These are phyloP conservation scores for Podila verticillata DNA, from an alignment of 192 early-diverging fungal genomes.

Conservation along the genomic window DNA sequence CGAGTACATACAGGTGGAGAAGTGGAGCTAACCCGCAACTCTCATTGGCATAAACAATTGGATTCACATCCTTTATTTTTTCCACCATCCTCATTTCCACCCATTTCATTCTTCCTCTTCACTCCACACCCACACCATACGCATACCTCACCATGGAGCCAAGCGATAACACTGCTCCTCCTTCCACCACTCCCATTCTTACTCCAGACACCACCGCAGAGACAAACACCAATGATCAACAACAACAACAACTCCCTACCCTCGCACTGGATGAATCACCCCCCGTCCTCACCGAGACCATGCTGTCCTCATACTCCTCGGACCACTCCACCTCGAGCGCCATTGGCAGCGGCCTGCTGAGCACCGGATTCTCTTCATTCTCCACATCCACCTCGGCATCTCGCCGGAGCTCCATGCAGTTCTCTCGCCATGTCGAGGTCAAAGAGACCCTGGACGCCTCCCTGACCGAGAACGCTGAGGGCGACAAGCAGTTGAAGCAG, in stretches of 20 bases:
- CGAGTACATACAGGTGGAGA: too few species aligned
- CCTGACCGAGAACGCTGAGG: constrained; percentile 74
- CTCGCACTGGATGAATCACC: constrained; percentile 1
- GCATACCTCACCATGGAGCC: too few species aligned
- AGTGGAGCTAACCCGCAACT: too few species aligned
- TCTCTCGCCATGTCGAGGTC: constrained; percentile 16
- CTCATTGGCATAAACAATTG: too few species aligned
- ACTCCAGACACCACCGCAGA: background rate
- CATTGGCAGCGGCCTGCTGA: background rate
- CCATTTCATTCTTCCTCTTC: too few species aligned
- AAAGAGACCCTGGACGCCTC: constrained; percentile 61
- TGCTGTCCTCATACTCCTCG: constrained; percentile 40
- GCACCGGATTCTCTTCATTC: constrained; percentile 9
- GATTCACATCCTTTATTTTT: too few species aligned
- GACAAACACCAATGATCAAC: background rate
- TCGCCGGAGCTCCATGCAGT: constrained; percentile 37
- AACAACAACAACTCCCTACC: constrained; percentile 11
- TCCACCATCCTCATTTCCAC: too few species aligned
- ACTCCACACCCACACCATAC: too few species aligned
- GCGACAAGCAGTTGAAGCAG: constrained; percentile 81
- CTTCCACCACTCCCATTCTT: background rate
- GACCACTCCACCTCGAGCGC: constrained; percentile 6
- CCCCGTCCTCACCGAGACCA: constrained; percentile 33
- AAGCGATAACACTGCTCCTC: too few species aligned
- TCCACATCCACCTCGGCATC: constrained; percentile 26